Evolutionary conservation across 768 basidiomycete genomes (phyloP), one percentile per base, ranked within the genome.

Genomic region (Mycena rebaudengoi): DNA sequence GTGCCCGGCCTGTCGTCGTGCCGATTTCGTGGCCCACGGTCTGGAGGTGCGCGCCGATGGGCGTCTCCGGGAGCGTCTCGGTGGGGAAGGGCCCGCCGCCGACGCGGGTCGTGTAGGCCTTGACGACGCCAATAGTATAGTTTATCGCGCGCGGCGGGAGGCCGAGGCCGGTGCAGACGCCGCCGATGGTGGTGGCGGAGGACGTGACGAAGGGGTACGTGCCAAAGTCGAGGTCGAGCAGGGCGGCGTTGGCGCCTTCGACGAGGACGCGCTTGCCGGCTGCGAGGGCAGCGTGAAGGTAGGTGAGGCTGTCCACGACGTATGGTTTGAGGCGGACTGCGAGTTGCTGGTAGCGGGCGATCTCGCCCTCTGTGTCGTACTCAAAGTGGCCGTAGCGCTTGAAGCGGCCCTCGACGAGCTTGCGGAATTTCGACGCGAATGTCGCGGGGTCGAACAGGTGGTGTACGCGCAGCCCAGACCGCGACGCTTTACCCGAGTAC

Each of bases 81-180:
- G 94, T 95, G 8, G 98, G 96, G 85, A 99, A 99, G 4, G 98
- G 98, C 0, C 98, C 98, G 37, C 95, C 94, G n/a, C 98, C 98
- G 23, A 99, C 98, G 26, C 98, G 88, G 1, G 98, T 99, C 18
- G 98, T 99, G 77, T 99, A 99, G 0, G 98, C 98, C 77, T 99
- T 99, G 74, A 98, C 83, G 62, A 99, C 98, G 45, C 98, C 98
- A 68, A 96, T 91, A 25, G 90, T 83, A 48, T 88, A 87, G n/a
- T 92, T 93, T 66, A 99, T 89, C 67, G 86, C 78, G 78, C 90
- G 90, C 7, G 98, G 96, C 3, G 98, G 97, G 49, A 99, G 91
- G 52, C 96, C 98, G n/a, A 99, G 88, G 32, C 98, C 98, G 16
- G 96, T 99, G 80, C 94, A 95, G 33, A 98, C 95, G 51, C 98